Base-by-base conservation (phyloP, 2,329 filamentous ascomycete species). In the Trematosphaeria pertusa region DNA sequence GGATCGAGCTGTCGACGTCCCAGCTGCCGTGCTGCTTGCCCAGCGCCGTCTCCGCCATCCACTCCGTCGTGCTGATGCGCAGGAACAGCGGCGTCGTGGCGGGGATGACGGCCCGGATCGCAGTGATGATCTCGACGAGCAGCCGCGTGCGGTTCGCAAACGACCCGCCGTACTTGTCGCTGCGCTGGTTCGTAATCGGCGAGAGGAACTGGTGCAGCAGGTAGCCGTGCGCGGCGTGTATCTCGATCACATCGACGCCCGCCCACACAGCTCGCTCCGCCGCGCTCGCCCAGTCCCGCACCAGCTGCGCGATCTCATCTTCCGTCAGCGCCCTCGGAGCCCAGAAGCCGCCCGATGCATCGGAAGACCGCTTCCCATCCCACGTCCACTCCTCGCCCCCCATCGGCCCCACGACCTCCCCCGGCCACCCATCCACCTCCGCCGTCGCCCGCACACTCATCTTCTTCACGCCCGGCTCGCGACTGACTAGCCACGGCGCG, bases 221-320 rank as follows among this genome's bases (percentile, higher is more conserved):
- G 43, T 77, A 77, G 2, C 75, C 74, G 40, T 76, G 74, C 8
- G 69, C 70, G 17, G 42, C 68, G 43, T 73, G 70, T n/a, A 73
- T 69, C 70, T 86, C 69, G 28, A 73, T 67, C 2, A 72, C 65
- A 24, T 72, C 62, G 2, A 73, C 50, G 1, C 70, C 70, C 0
- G 70, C 70, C 15, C 65, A 67, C 0, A 72, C 67, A 5, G 70
- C 71, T 17, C 72, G 47, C 28, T 57, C 48, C 8, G 70, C 70
- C 0, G 75, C 75, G 1, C 53, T 61, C 2, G 64, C 72, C 56
- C 72, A 78, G 28, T 77, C 75, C 5, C 64, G 38, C 0, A 76
- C 65, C 3, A 72, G 40, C 6, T 69, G 63, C 7, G 64, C 50
- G 32, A 78, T 75, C 4, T 78, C 74, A 2, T 62, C 43, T 12